phyloP scores from a whole-genome alignment of 768 basidiomycete species.

The Suillus sp. region DNA sequence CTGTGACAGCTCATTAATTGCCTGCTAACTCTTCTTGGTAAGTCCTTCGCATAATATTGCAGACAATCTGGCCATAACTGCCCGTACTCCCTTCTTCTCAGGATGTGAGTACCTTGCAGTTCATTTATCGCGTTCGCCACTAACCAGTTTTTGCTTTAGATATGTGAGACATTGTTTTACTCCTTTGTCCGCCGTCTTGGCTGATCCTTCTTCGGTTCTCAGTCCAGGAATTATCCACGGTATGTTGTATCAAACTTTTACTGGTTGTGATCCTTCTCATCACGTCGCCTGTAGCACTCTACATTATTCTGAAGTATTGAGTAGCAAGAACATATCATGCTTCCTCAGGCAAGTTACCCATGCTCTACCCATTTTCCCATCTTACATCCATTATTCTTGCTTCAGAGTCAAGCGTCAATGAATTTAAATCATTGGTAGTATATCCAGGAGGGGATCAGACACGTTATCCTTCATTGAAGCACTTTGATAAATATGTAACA shows the following conservation, averaged over 20 bases:
- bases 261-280: slow-evolving; percentile 16
- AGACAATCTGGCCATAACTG: background rate
- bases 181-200: slow-evolving; percentile 12
- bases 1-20: slow-evolving; percentile 64
- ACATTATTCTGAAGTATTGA: slow-evolving; percentile 79
- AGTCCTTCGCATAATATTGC: background rate
- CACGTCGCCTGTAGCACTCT: slow-evolving; percentile 54
- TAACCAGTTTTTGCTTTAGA: background rate
- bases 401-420: background rate
- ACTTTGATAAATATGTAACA: background rate
- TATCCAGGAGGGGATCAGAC: background rate
- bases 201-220: slow-evolving; percentile 14
- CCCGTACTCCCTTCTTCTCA: background rate
- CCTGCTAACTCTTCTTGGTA: slow-evolving; percentile 75
- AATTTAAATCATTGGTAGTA: background rate
- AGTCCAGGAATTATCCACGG: slow-evolving; percentile 82
- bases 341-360: background rate
- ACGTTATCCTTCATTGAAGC: background rate
- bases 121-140: background rate
- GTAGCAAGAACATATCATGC: background rate
- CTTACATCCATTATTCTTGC: background rate
- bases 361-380: no score
- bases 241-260: slow-evolving; percentile 20
- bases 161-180: background rate
- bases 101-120: slow-evolving; percentile 53